Conservation (phyloP, 306 rosid genomes). For the Glycine soja region DNA sequence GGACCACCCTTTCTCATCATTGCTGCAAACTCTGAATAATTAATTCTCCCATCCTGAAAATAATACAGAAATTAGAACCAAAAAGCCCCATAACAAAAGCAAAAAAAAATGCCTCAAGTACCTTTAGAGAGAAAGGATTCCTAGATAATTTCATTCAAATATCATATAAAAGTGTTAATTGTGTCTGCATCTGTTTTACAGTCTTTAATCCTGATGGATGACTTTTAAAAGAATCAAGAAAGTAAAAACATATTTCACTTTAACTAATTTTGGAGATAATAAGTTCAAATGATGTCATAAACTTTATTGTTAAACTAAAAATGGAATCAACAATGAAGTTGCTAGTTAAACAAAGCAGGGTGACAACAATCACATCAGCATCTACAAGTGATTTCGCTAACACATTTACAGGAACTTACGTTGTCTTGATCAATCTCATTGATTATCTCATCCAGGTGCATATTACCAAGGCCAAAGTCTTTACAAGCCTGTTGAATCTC, state of each 20-base stretch:
- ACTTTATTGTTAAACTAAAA: no score
- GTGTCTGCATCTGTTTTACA: not conserved
- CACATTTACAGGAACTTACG: constrained; percentile 54
- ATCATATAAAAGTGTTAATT: not conserved
- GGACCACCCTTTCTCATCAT: constrained; percentile 85
- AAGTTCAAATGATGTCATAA: not conserved
- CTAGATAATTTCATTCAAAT: not conserved
- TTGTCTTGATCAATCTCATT: constrained; percentile 81
- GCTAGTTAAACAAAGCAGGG: not conserved
- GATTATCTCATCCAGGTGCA: constrained; percentile 73
- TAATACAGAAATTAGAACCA: not conserved
- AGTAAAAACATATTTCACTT: constrained; percentile 1
- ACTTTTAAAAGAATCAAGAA: constrained; percentile 8
- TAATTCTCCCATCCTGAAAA: constrained; percentile 85
- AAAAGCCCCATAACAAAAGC: not conserved
- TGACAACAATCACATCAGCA: not conserved
- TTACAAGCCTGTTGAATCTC: constrained; percentile 85
- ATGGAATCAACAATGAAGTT: not conserved
- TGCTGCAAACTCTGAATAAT: constrained; percentile 86
- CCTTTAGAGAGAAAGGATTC: not conserved
- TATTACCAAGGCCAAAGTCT: constrained; percentile 81
- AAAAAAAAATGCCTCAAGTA: not conserved
- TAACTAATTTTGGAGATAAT: not conserved
- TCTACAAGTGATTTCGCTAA: not conserved
- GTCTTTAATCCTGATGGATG: not conserved